These are phyloP conservation scores for Euphrasia arctica DNA, from an alignment of 305 asterid species.

Conservation along the genomic window DNA sequence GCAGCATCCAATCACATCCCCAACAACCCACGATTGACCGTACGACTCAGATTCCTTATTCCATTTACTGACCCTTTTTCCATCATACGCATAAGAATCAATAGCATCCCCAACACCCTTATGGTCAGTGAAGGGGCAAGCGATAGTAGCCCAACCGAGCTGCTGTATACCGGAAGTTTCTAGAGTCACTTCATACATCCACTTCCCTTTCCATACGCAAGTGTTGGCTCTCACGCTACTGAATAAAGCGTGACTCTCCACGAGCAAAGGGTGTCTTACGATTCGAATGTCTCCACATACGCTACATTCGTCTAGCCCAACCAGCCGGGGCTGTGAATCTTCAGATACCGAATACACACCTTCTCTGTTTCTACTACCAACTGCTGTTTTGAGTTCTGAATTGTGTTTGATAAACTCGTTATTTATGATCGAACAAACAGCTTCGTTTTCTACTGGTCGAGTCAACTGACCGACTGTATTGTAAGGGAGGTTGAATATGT, in stretches of 20 bases:
- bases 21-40: conserved; percentile 94
- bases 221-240: conserved; percentile 84
- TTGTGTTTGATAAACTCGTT: conserved; percentile 52
- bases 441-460: conserved; percentile 44
- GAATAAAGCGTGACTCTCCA: conserved; percentile 85
- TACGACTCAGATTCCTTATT: conserved; percentile 70
- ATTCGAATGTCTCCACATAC: conserved; percentile 78
- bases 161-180: conserved; percentile 93
- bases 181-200: conserved; percentile 97
- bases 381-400: conserved; percentile 36
- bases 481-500: conserved; percentile 78
- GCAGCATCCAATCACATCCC: conserved; percentile 96
- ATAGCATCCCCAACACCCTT: conserved; percentile 95
- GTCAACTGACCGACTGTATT: conserved; percentile 55
- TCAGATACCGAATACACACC: conserved; percentile 54
- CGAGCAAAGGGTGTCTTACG: conserved; percentile 56
- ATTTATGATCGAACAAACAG: conserved; percentile 58
- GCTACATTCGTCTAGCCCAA: conserved; percentile 73
- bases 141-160: conserved; percentile 93
- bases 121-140: conserved; percentile 80
- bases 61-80: conserved; percentile 88
- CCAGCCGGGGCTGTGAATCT: conserved; percentile 38
- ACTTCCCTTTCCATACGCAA: conserved; percentile 95
- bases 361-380: conserved; percentile 38
- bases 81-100: conserved; percentile 93